Base-by-base conservation (phyloP, 345 rosid genomes). In the Hirschfeldia incana region DNA sequence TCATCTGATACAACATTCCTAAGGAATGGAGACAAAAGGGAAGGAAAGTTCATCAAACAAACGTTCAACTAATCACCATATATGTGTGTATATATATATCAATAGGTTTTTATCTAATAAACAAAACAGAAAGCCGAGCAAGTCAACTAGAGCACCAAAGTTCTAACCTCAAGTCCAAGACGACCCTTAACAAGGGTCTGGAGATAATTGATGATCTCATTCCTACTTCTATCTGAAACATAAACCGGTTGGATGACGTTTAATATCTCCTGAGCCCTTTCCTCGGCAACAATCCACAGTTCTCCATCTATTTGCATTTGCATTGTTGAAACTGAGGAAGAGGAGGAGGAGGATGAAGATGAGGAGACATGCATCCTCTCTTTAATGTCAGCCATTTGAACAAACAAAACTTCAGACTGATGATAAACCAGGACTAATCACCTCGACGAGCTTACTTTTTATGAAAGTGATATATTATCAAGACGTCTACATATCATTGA, bases 241-340 rank as follows among this genome's bases (percentile, higher is more conserved):
- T 61, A 69, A 64, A 88, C 60, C 1, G 97, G 97, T 80, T 90
- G 97, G 70, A 92, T 83, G 36, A 72, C 17, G 75, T 73, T 76
- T 36, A 94, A 79, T 71, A 94, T 89, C 86, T 94, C 98, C 76
- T 81, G 85, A 77, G 77, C 81, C 77, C 97, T 92, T 66, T 84
- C 77, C 86, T 94, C 98, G 28, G 94, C 90, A 80, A 89, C 51
- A 68, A 73, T 66, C 98, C 97, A 92, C 28, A 85, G 70, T 76
- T 91, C 94, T 44, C 49, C 67, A 65, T 80, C 88, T 70, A 85
- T 74, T 64, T 84, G 68, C 71, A 85, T 63, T 39, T 81, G 58
- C 49, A 82, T 70, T 65, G 69, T 58, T 26, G 84, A 57, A 26
- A 82, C 70, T 79, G 87, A 80, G 69, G 87, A 67, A 26, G 85